A percentile compares a stretch with the other conserved stretches of the same genome.
These are phyloP conservation scores for Haplosporangium sp. DNA, from an alignment of 371 early-diverging fungal species.

Conservation along the genomic window DNA sequence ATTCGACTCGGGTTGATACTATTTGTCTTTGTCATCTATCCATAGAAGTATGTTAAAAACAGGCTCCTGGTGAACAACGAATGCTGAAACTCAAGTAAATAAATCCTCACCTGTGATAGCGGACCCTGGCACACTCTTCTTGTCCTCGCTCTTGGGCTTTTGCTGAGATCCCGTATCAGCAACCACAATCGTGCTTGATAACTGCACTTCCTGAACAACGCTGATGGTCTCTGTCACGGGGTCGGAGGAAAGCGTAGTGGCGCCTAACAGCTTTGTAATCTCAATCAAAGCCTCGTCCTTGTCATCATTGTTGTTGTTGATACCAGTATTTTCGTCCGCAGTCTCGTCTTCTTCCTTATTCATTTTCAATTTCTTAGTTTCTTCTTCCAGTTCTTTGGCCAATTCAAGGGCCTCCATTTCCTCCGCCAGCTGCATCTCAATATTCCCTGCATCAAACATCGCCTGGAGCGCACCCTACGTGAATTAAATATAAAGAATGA, in stretches of 20 bases:
- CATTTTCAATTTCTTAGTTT: constrained; percentile 2
- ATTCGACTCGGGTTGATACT: no score
- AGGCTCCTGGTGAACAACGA: no score
- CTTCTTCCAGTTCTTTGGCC: constrained; percentile 16
- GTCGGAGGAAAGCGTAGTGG: constrained; percentile 1
- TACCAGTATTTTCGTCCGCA: background rate
- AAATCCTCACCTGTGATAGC: background rate
- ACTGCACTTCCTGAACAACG: background rate
- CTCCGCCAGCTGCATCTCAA: constrained; percentile 27
- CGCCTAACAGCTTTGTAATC: constrained; percentile 7
- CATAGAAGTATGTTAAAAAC: no score
- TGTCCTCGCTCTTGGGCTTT: no score
- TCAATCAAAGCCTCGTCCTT: background rate
- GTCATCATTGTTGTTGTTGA: constrained; percentile 1
- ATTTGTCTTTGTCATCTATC: no score
- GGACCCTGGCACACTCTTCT: background rate
- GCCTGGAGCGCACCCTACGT: constrained; percentile 29
- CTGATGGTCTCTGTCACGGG: background rate
- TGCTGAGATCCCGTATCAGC: no score
- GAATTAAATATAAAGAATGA: background rate
- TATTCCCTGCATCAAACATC: constrained; percentile 33
- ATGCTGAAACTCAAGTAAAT: no score
- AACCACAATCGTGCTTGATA: background rate
- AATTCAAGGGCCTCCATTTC: constrained; percentile 26
- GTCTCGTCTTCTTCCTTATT: background rate